Evolutionary conservation across 176 grass and related monocot genomes (phyloP).

Genomic region (sorghum (Sorghum bicolor)): DNA sequence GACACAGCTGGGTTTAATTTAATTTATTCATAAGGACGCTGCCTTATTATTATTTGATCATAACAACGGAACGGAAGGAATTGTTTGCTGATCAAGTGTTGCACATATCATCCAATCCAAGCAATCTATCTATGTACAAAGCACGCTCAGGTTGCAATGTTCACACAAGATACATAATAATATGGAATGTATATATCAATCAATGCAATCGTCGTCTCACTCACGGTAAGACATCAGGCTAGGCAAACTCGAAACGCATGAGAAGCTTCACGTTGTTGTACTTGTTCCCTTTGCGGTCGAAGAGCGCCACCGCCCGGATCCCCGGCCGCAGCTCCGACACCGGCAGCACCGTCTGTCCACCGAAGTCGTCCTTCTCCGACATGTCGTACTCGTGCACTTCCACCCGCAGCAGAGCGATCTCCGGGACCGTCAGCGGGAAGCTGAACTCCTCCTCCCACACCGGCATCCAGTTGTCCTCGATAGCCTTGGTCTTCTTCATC

Average conservation of each 20-base stretch:
- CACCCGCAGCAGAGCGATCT: conserved; percentile 82
- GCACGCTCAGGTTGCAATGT: background rate
- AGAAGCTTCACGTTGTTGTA: conserved; percentile 68
- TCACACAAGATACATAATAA: background rate
- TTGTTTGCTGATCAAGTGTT: background rate
- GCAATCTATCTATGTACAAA: background rate
- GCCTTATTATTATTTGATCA: background rate
- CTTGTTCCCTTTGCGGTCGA: conserved; percentile 60
- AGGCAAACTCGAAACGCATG: conserved; percentile 72
- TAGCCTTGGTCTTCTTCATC: conserved; percentile 77
- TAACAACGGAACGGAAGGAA: background rate
- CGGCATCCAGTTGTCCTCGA: conserved; percentile 89
- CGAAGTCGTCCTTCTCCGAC: conserved; percentile 97
- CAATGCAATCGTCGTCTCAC: no score
- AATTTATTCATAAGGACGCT: background rate
- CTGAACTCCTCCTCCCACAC: conserved; percentile 78
- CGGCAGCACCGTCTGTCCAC: conserved; percentile 72
- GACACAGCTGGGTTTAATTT: background rate
- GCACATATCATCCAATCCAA: background rate
- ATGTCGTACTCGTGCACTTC: conserved; percentile 93
- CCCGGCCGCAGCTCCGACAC: conserved; percentile 73
- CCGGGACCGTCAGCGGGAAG: conserved; percentile 63
- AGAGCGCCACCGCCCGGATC: conserved; percentile 70
- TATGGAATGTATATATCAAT: no score
- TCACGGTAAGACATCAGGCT: background rate